Evolutionary conservation across 2,329 filamentous ascomycete genomes (phyloP).

Genomic region (Didymella exigua): DNA sequence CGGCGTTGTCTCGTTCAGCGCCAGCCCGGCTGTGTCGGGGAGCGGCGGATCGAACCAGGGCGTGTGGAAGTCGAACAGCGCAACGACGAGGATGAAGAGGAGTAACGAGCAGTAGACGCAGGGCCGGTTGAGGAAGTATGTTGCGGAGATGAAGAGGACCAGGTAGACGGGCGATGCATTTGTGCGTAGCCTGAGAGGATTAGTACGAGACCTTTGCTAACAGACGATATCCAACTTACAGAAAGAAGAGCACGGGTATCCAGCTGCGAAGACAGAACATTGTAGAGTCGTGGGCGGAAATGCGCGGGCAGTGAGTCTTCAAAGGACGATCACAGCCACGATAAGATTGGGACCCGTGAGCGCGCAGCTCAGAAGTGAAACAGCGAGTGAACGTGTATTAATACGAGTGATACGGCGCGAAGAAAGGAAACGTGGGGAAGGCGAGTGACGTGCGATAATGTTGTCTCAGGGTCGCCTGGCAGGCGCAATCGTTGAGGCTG

Average conservation of each 20-base stretch:
- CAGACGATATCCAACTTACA: constrained; percentile 50
- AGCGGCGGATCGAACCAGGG: constrained; percentile 91
- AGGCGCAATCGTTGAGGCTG: constrained; percentile 8
- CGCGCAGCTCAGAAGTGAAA: constrained; percentile 8
- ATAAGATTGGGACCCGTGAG: background rate
- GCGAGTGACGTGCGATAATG: constrained; percentile 16
- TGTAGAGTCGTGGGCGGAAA: constrained; percentile 23
- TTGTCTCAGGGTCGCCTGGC: background rate
- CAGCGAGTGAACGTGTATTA: constrained; percentile 21
- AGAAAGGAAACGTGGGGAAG: constrained; percentile 12
- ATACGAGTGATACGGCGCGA: constrained; percentile 7
- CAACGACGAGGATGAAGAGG: constrained; percentile 91
- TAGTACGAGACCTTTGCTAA: background rate
- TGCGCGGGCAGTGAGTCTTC: background rate
- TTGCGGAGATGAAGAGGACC: constrained; percentile 72
- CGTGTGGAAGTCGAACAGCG: constrained; percentile 89
- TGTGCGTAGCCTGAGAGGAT: constrained; percentile 43
- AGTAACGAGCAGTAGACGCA: constrained; percentile 98
- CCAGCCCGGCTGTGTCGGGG: constrained; percentile 38
- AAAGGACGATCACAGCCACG: background rate
- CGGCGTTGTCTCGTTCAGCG: constrained; percentile 42
- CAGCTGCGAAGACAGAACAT: constrained; percentile 72
- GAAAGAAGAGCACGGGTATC: constrained; percentile 57
- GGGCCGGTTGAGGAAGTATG: constrained; percentile 93
- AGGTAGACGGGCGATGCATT: constrained; percentile 58